A percentile compares a stretch with the other conserved stretches of the same genome.
phyloP scores from a whole-genome alignment of 352 stramenopile genomes.

The Pythium biforme region DNA sequence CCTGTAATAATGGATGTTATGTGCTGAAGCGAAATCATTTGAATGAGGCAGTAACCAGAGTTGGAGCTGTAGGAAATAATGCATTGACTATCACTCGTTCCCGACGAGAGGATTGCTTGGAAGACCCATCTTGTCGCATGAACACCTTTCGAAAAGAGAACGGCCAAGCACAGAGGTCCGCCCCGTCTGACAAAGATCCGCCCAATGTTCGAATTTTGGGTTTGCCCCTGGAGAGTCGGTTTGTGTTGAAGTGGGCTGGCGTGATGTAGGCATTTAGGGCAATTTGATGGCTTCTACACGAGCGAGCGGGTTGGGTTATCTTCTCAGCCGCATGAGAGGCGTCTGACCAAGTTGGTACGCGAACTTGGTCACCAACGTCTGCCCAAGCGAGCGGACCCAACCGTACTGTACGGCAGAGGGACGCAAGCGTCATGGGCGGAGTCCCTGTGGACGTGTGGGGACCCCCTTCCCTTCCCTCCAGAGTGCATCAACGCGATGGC shows the following conservation, averaged over 20 bases:
- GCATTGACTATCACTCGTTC: not conserved
- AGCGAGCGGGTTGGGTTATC: not conserved
- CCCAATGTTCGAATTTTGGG: constrained; percentile 8
- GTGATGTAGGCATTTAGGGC: not conserved
- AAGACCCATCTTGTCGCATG: constrained; percentile 15
- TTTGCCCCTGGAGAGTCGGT: constrained; percentile 8
- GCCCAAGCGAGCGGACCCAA: too few relatives aligned
- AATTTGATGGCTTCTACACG: constrained; percentile 1
- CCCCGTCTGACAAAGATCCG: constrained; percentile 2
- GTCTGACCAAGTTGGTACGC: too few relatives aligned
- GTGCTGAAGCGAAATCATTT: not conserved
- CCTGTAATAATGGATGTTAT: not conserved
- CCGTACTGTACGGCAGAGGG: not conserved
- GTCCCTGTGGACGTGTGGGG: not conserved
- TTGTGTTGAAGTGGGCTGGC: not conserved
- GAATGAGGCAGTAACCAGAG: not conserved
- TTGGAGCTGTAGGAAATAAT: not conserved
- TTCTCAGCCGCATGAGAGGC: too few relatives aligned
- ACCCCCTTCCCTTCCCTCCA: not conserved
- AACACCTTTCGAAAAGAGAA: not conserved
- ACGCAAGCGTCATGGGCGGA: not conserved
- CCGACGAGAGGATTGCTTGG: not conserved
- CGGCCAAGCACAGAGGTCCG: not conserved
- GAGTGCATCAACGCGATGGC: too few relatives aligned
- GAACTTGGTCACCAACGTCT: too few relatives aligned